Evolutionary conservation across 2,329 filamentous ascomycete species (phyloP), one percentile per base, ranked within the genome.

Genomic region (Monilinia polystroma): DNA sequence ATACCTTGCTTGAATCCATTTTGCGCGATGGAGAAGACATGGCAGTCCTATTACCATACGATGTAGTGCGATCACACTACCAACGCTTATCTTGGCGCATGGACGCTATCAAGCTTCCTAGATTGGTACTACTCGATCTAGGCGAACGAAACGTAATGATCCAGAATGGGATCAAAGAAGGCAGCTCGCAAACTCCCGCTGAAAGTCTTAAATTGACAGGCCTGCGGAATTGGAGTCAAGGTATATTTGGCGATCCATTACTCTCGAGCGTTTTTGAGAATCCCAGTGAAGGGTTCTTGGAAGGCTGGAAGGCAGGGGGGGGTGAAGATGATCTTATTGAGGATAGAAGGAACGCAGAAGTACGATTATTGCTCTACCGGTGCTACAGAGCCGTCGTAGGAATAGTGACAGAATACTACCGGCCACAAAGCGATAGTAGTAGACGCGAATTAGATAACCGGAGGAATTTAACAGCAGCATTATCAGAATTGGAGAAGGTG

Each of bases 11-110:
- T 11, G 86, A 89, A 70, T 79, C 80, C 0, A 77, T 85, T 3
- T 74, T 89, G 23, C 79, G 85, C 12, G 87, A 89, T 69, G 85
- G 81, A 0, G 86, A 89, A 73, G 86, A 88, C 69, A 81, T 85
- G 77, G 80, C 81, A 0, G 80, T 89, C 4, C 81, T 82, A 32
- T 77, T 89, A n/a, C 81, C 82, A 4, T 89, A 89, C 70, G 79
- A 81, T 32, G 76, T 79, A 5, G 81, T 89, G 3, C 79, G 87
- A 59, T 75, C 76, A 16, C 82, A 85, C n/a, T 83, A 85, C 66
- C 74, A 78, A 49, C 79, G 83, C 14, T 79, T 86, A 35, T 75
- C 79, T 14, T 78, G 82, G 65, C 66, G 82, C 3, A 76, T 90
- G 4, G 83, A 87, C 66, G 78, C 78, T 5, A 82, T 89, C 3